Conservation (phyloP, 345 rosid genomes). For the Brassica incana region DNA sequence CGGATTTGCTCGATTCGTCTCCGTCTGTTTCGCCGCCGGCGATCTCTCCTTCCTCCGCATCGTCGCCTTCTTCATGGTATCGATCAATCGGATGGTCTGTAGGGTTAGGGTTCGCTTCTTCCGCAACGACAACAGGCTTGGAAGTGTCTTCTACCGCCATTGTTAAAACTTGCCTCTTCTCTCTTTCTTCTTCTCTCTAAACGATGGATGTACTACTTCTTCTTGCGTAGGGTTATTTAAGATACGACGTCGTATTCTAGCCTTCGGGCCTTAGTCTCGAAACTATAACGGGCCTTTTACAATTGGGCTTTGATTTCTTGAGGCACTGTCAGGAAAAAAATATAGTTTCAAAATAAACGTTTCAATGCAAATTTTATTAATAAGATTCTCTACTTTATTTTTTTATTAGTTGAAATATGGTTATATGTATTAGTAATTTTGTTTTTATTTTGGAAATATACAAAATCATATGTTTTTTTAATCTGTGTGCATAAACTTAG, state of each 20-base stretch:
- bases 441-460: no score
- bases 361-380: no score
- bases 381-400: no score
- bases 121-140: constrained; percentile 26
- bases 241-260: not conserved
- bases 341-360: no score
- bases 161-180: constrained; percentile 4
- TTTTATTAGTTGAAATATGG: no score
- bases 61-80: constrained; percentile 45
- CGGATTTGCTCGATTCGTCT: constrained; percentile 40
- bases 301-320: not conserved
- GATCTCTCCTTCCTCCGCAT: constrained; percentile 68
- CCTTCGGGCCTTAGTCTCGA: not conserved
- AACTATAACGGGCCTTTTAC: not conserved
- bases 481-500: no score
- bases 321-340: not conserved
- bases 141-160: constrained; percentile 47
- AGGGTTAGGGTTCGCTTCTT: constrained; percentile 45
- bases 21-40: constrained; percentile 27
- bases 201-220: not conserved
- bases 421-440: no score
- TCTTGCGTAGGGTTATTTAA: constrained; percentile 12
- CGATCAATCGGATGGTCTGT: constrained; percentile 34
- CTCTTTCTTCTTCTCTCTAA: not conserved
- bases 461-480: no score